Conservation (phyloP, 805 yeast species). For the Wickerhamiella sorbophila region DNA sequence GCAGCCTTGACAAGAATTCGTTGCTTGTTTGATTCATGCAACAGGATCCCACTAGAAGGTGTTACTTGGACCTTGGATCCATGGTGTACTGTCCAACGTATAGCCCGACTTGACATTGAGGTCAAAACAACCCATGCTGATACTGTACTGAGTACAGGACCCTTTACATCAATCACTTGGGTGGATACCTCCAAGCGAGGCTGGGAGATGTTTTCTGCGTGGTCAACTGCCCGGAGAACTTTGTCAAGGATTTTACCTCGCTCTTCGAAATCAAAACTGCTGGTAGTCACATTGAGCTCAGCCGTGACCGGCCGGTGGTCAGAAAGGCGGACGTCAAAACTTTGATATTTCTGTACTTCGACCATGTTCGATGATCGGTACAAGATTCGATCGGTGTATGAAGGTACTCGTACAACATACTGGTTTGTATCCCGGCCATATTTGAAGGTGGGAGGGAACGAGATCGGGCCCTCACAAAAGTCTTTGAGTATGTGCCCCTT, state of each 20-base stretch:
- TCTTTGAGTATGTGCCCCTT: conserved; percentile 29
- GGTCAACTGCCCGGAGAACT: conserved; percentile 31
- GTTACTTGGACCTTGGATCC: conserved; percentile 1
- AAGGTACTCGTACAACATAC: conserved; percentile 31
- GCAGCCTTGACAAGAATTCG: conserved; percentile 4
- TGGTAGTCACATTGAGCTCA: conserved; percentile 23
- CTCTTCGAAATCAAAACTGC: conserved; percentile 27
- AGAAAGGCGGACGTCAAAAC: conserved; percentile 26
- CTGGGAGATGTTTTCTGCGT: conserved; percentile 31
- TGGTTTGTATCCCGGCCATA: conserved; percentile 21
- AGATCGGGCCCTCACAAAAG: conserved; percentile 35
- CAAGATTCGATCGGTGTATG: conserved; percentile 46
- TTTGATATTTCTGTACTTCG: conserved; percentile 15
- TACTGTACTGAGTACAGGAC: conserved; percentile 17
- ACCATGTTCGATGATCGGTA: conserved; percentile 22
- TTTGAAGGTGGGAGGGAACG: conserved; percentile 44
- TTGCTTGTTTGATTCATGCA: background rate
- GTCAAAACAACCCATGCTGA: conserved; percentile 4
- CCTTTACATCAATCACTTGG: conserved; percentile 22
- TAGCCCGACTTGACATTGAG: conserved; percentile 1
- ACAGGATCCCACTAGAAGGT: conserved; percentile 6
- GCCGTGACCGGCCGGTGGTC: conserved; percentile 46
- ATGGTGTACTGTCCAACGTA: conserved; percentile 5
- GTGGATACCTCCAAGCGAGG: conserved; percentile 29
- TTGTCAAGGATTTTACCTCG: conserved; percentile 26